Evolutionary conservation across 192 early-diverging fungal species (phyloP).

Genomic region (Podila verticillata): DNA sequence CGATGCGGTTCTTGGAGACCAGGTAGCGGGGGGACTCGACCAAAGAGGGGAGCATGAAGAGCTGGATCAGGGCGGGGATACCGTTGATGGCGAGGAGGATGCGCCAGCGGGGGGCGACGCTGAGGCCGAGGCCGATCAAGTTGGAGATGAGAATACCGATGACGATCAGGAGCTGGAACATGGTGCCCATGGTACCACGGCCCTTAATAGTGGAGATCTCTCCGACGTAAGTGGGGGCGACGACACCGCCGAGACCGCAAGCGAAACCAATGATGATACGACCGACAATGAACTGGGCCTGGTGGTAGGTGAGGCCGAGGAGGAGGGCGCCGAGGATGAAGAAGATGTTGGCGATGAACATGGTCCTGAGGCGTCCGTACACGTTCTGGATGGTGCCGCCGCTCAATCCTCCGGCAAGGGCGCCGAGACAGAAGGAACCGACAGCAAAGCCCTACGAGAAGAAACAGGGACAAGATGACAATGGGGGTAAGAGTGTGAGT

Average conservation of each 20-base stretch:
- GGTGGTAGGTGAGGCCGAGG: slow-evolving; percentile 66
- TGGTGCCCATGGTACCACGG: slow-evolving; percentile 76
- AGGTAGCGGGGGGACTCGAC: slow-evolving; percentile 85
- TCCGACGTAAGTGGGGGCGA: slow-evolving; percentile 74
- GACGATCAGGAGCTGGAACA: slow-evolving; percentile 82
- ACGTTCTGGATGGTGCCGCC: slow-evolving; percentile 61
- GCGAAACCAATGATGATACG: slow-evolving; percentile 79
- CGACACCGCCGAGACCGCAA: slow-evolving; percentile 72
- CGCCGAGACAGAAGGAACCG: slow-evolving; percentile 62
- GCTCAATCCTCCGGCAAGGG: slow-evolving; percentile 62
- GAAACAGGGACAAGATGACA: neutral
- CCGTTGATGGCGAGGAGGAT: slow-evolving; percentile 71
- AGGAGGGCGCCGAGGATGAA: slow-evolving; percentile 74
- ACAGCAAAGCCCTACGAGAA: slow-evolving; percentile 54
- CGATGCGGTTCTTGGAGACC: slow-evolving; percentile 67
- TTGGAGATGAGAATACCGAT: slow-evolving; percentile 82
- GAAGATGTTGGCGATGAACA: slow-evolving; percentile 75
- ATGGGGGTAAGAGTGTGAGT: neutral
- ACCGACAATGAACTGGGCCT: slow-evolving; percentile 75
- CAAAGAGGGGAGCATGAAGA: slow-evolving; percentile 66
- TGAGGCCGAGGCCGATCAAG: slow-evolving; percentile 68
- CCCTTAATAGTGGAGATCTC: slow-evolving; percentile 79
- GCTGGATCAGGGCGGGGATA: slow-evolving; percentile 68
- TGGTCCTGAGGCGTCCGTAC: slow-evolving; percentile 63
- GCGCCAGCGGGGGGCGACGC: slow-evolving; percentile 75